Percentiles rank a stretch among this genome's conserved stretches.
Conservation (phyloP, 2,329 filamentous ascomycete species). For the Alternaria consortialis region DNA sequence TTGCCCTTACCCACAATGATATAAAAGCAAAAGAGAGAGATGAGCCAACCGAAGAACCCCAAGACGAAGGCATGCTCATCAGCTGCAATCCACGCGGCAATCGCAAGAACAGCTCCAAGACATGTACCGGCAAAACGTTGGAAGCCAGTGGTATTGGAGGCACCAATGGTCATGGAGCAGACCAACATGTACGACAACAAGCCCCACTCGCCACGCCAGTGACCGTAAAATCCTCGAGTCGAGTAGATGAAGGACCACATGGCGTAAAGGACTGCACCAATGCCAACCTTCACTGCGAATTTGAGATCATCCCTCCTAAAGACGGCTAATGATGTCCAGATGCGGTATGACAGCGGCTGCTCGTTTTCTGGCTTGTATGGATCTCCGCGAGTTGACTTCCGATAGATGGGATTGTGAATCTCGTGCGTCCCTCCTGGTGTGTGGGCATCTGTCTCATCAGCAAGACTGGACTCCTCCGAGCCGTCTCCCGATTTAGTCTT, state of each 20-base stretch:
- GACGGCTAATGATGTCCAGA: constrained; percentile 65
- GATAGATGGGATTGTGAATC: constrained; percentile 48
- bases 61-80: constrained; percentile 77
- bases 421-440: constrained; percentile 44
- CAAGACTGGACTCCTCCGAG: constrained; percentile 36
- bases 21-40: constrained; percentile 86
- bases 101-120: constrained; percentile 78
- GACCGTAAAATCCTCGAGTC: constrained; percentile 81
- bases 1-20: constrained; percentile 85
- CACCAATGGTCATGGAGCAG: constrained; percentile 95
- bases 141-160: constrained; percentile 90
- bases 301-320: constrained; percentile 72
- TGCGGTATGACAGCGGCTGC: constrained; percentile 54
- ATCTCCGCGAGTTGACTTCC: constrained; percentile 38
- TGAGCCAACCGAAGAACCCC: constrained; percentile 81
- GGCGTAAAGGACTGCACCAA: constrained; percentile 88
- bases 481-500: constrained; percentile 23
- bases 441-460: constrained; percentile 38
- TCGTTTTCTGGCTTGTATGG: constrained; percentile 40
- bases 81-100: constrained; percentile 79
- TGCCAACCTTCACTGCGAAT: constrained; percentile 92
- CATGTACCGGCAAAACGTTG: constrained; percentile 88
- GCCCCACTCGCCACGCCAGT: constrained; percentile 97
- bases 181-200: constrained; percentile 97
- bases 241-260: constrained; percentile 84